Percentiles rank a stretch among this genome's conserved stretches.
Conservation (phyloP, 2,329 filamentous ascomycete species). For the Teratosphaeria epicoccoides region DNA sequence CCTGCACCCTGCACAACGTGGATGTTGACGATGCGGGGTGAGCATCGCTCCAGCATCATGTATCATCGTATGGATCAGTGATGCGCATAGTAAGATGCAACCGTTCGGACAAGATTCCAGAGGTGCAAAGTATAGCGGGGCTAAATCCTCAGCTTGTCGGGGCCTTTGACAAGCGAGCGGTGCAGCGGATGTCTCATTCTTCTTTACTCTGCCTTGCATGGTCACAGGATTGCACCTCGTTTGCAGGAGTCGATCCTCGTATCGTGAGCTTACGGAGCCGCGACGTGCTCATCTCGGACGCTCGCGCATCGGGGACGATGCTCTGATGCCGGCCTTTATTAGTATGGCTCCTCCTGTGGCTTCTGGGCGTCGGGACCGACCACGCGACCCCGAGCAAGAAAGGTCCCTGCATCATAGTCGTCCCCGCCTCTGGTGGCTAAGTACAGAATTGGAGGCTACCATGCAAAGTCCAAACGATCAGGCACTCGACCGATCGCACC, state of each 20-base stretch:
- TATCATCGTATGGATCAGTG: not conserved
- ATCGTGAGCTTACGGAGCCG: too few relatives aligned
- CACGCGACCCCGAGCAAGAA: not conserved
- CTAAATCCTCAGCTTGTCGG: not conserved
- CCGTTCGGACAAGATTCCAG: not conserved
- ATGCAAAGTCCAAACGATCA: not conserved
- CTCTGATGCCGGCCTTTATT: not conserved
- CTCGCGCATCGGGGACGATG: too few relatives aligned
- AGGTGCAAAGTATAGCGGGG: not conserved
- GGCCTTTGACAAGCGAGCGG: not conserved
- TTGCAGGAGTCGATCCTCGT: not conserved
- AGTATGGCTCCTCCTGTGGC: not conserved
- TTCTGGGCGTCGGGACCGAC: not conserved
- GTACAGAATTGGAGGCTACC: not conserved
- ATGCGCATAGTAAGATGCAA: not conserved
- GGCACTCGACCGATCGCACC: not conserved
- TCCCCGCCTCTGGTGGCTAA: too few relatives aligned
- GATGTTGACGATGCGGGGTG: not conserved
- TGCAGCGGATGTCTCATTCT: not conserved
- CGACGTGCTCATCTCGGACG: too few relatives aligned
- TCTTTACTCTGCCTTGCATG: not conserved
- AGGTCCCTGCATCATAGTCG: not conserved
- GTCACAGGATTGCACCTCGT: not conserved
- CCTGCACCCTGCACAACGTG: not conserved
- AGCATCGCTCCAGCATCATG: not conserved